Percentiles rank a stretch among this genome's conserved stretches.
phyloP scores from a whole-genome alignment of 441 rosid species.

The Oxalis stricta region DNA sequence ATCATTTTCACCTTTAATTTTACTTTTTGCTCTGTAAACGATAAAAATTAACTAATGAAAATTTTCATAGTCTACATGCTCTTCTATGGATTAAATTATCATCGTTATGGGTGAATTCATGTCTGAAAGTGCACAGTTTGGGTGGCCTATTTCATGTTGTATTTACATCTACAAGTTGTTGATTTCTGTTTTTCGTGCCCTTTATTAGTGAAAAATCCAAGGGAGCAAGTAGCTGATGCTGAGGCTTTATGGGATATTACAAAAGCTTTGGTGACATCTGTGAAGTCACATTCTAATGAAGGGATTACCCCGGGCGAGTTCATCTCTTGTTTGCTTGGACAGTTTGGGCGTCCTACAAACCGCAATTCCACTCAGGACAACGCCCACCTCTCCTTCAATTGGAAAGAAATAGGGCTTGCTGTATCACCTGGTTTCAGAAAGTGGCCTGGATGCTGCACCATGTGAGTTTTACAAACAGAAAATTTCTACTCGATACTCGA shows the following conservation, averaged over 20 bases:
- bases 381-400: constrained; percentile 22
- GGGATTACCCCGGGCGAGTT: constrained; percentile 50
- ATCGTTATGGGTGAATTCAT: too few species aligned
- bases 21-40: too few species aligned
- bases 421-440: constrained; percentile 25
- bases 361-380: constrained; percentile 15
- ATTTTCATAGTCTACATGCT: too few species aligned
- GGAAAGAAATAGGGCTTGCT: constrained; percentile 39
- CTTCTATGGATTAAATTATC: too few species aligned
- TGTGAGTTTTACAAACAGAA: constrained; percentile 39
- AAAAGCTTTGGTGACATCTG: constrained; percentile 40
- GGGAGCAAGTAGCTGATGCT: constrained; percentile 83
- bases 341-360: constrained; percentile 27
- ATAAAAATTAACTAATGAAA: too few species aligned
- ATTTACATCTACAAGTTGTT: too few species aligned
- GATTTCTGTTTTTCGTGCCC: neutral
- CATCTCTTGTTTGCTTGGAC: constrained; percentile 27
- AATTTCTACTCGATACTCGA: too few species aligned
- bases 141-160: too few species aligned
- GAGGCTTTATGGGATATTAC: constrained; percentile 62
- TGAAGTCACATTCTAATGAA: constrained; percentile 44
- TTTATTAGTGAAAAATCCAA: constrained; percentile 53
- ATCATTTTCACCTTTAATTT: too few species aligned
- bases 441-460: constrained; percentile 33
- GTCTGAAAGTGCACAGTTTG: too few species aligned